Conservation (phyloP, 768 basidiomycete species). For the Chiua virens region DNA sequence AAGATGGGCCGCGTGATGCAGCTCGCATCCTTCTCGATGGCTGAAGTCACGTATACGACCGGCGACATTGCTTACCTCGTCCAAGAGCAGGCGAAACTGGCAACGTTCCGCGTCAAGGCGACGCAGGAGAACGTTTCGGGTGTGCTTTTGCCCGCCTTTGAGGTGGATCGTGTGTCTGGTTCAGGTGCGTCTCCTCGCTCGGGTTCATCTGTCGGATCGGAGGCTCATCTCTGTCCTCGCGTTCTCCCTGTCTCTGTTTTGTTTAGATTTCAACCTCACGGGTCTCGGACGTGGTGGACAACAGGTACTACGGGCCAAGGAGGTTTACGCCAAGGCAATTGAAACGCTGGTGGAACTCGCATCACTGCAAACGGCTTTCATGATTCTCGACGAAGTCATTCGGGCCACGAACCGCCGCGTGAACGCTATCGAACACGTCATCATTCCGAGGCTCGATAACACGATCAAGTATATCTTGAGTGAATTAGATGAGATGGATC, state of each 20-base stretch:
- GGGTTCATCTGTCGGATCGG: neutral
- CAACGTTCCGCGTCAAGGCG: conserved; percentile 89
- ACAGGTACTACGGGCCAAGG: conserved; percentile 91
- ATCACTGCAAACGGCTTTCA: conserved; percentile 96
- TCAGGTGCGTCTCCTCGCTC: conserved; percentile 53
- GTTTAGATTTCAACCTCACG: conserved; percentile 92
- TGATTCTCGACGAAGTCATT: conserved; percentile 97
- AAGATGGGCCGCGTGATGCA: conserved; percentile 99
- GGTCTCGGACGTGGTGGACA: conserved; percentile 97
- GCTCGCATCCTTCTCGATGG: conserved; percentile 97
- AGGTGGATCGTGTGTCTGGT: conserved; percentile 82
- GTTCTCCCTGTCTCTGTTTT: too few species aligned
- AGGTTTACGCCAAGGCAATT: conserved; percentile 96
- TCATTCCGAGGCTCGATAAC: conserved; percentile 94
- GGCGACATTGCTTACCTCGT: conserved; percentile 98
- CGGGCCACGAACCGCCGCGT: conserved; percentile 98
- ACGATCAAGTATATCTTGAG: conserved; percentile 98
- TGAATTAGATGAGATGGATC: conserved; percentile 98
- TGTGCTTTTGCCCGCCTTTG: conserved; percentile 93
- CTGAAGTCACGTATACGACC: conserved; percentile 97
- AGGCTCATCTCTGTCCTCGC: too few species aligned
- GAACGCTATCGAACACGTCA: conserved; percentile 96
- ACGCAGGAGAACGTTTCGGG: conserved; percentile 98
- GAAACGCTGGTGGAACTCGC: conserved; percentile 97
- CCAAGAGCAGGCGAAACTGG: conserved; percentile 91